Evolutionary conservation across 1,284 basidiomycete species (phyloP), one percentile per base, ranked within the genome.

Genomic region (Inonotus obliquus): DNA sequence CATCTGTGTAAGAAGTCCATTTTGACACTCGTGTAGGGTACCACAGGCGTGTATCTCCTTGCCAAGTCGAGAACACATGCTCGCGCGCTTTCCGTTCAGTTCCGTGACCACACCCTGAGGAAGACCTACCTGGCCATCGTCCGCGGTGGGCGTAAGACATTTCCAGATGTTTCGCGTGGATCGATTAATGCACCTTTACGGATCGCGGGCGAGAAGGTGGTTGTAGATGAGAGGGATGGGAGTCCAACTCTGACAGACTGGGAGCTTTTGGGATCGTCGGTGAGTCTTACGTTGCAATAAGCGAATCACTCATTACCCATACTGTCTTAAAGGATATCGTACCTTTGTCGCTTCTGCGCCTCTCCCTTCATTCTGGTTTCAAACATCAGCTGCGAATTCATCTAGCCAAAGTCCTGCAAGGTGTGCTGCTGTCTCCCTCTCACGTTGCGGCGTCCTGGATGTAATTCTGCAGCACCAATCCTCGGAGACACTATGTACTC

Each of bases 321-420:
- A 54, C 19, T 60, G 35, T 17, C 45, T 63, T 56, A 29, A 55
- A 84, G 84, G 72, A 77, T 6, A 74, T 71, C 32, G 75, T 70
- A 1, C 84, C 84, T 10, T 57, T 89, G 25, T 82, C 85, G 1
- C 75, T 90, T 48, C 69, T 90, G 44, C 76, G 77, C 44, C 74
- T 90, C 4, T 75, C 74, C 5, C 76, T 87, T 19, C 72, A 79
- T 56, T 88, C 87, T 3, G 88, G 87, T 0, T 69, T 82, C 59
- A 90, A 90, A 69, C 87, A 89, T 62, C 87, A 90, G 66, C 79
- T 90, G n/a, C 81, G 87, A 38, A 76, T 87, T 9, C 86, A 89
- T 63, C 68, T 85, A 23, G 79, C 87, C 0, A 76, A 80, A 56
- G 73, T 70, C 60, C 71, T 90, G 44, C 73, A 77, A 47, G 73